These are phyloP conservation scores for Sungouiella thailandica DNA, from an alignment of 805 yeast genomes.

Conservation along the genomic window DNA sequence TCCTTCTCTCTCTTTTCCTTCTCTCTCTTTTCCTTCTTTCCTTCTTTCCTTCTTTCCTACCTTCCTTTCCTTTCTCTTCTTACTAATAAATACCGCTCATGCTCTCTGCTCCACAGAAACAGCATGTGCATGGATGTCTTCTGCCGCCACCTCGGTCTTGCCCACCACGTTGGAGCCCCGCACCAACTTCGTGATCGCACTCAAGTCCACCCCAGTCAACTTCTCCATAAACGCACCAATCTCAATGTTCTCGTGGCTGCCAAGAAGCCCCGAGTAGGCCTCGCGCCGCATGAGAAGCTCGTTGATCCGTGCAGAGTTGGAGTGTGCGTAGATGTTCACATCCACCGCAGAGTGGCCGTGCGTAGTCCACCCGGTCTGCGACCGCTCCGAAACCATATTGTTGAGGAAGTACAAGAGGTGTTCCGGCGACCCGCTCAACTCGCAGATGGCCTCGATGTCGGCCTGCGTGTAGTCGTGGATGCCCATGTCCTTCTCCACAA, in stretches of 20 bases:
- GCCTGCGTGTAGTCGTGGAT: slow-evolving; percentile 49
- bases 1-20: too few species aligned
- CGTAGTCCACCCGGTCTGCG: slow-evolving; percentile 94
- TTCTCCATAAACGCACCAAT: slow-evolving; percentile 70
- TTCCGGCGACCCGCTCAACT: slow-evolving; percentile 22
- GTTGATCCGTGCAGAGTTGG: slow-evolving; percentile 49
- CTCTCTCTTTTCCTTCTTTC: too few species aligned
- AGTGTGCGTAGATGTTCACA: slow-evolving; percentile 82
- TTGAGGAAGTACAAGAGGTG: slow-evolving; percentile 51
- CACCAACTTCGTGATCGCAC: slow-evolving; percentile 44
- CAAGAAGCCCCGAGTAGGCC: slow-evolving; percentile 46
- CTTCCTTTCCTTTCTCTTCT: too few species aligned
- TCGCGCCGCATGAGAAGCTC: slow-evolving; percentile 25
- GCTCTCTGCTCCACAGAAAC: too few species aligned
- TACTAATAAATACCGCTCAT: too few species aligned
- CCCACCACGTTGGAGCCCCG: slow-evolving; percentile 38
- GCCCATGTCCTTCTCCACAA: slow-evolving; percentile 64
- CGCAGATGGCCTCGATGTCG: slow-evolving; percentile 37
- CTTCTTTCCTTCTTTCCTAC: too few species aligned
- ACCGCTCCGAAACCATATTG: slow-evolving; percentile 70
- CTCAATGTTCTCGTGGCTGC: slow-evolving; percentile 84
- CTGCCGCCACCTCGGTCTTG: neutral
- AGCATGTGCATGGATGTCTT: neutral
- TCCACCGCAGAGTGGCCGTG: slow-evolving; percentile 97
- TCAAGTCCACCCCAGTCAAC: slow-evolving; percentile 45